Base-by-base conservation (phyloP, 345 rosid genomes). In the Eucalyptus sp. region DNA sequence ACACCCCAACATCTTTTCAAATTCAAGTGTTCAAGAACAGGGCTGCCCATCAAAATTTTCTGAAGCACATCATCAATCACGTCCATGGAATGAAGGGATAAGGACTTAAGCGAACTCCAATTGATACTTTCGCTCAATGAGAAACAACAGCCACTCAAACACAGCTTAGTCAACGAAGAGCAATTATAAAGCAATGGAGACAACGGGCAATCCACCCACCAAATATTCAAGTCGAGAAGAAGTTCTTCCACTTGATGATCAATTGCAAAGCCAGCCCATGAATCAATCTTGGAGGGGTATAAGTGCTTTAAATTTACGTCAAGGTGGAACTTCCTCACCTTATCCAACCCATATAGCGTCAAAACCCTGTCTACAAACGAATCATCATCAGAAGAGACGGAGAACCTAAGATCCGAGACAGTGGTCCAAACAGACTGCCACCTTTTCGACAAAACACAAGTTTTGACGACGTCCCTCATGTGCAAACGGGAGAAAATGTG, bases 151-250 rank as follows among this genome's bases (percentile, higher is more conserved):
- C 43, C 79, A 4, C 79, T 68, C 79, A 68, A 15, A 68, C 22
- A 16, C 9, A 68, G 43, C 22, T 33, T 68, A 31, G 43, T 31
- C 79, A 68, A 68, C 43, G 79, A 68, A 31, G 43, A 68, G 43
- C 79, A 68, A 68, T 68, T 68, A 68, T 0, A 31, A 68, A 68
- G 13, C 79, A 8, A 16, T 68, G 79, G 43, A 68, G 79, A 68
- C 79, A 68, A 68, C 0, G 79, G 9, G 2, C 0, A 64, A n/a
- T 64, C 37, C 20, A 5, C 10, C 3, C 41, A n/a, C 76, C 41
- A 7, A n/a, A n/a, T 13, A 64, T 64, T 64, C 1, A n/a, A n/a
- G 37, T n/a, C 31, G 10, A 64, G 76, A 64, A n/a, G 76, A n/a
- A 64, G 41, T 7, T 64, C 79, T 16, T 68, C 79, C 43, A 4